phyloP scores from a whole-genome alignment of 78 protist species.

The Acrasis kona region DNA sequence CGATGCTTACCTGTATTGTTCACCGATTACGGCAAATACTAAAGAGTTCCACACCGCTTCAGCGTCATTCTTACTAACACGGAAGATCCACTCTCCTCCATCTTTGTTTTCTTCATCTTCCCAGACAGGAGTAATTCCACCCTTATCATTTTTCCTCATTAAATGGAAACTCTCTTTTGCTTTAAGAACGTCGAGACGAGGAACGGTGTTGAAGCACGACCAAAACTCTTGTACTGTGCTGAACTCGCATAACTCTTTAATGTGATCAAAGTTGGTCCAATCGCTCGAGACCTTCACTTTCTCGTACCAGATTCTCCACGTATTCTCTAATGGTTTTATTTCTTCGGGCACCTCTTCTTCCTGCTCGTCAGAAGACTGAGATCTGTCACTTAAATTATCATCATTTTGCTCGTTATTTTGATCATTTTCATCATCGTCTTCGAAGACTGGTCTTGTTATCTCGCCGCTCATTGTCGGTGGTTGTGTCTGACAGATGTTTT shows the following conservation, averaged over 20 bases:
- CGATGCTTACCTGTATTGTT: no score
- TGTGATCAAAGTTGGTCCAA: neutral
- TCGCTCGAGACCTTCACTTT: neutral
- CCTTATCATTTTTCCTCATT: neutral
- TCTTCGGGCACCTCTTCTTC: no score
- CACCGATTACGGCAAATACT: neutral
- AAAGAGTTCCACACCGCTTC: neutral
- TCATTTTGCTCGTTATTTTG: no score
- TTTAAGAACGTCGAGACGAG: neutral
- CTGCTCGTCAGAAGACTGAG: no score
- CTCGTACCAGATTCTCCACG: neutral
- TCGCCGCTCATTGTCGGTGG: no score
- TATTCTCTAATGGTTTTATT: no score
- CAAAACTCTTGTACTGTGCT: neutral
- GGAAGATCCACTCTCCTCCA: neutral
- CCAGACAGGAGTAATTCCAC: neutral
- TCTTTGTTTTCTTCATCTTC: neutral
- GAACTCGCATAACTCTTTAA: neutral
- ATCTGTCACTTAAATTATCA: no score
- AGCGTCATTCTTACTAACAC: neutral
- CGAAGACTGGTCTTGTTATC: no score
- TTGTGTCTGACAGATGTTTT: no score
- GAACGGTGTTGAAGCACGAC: neutral
- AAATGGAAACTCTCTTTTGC: neutral
- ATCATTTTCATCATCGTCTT: no score